A percentile compares a stretch with the other conserved stretches of the same genome.
Conservation (phyloP, 164 flowering plant species). For the Kalanchoe fedtschenkoi region DNA sequence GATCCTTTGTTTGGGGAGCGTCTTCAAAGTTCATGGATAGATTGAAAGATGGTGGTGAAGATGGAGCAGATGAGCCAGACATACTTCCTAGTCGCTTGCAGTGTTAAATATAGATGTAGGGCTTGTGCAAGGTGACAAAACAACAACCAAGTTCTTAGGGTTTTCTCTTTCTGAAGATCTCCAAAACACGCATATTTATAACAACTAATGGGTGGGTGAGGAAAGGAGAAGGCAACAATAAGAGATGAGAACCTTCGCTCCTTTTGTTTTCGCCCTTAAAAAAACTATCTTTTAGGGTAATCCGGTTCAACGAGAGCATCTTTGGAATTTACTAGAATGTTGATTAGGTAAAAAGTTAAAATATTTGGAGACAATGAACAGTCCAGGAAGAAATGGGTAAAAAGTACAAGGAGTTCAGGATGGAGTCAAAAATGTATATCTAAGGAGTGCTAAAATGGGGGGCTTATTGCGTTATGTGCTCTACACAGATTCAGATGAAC, state of each 20-base stretch:
- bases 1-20: constrained; percentile 1
- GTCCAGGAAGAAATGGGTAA: background rate
- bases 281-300: no score
- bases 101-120: background rate
- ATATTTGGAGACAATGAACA: background rate
- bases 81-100: background rate
- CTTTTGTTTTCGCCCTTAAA: background rate
- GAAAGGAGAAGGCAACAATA: background rate
- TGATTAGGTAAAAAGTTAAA: background rate
- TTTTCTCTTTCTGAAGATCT: background rate
- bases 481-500: background rate
- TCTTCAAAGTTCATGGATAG: constrained; percentile 8
- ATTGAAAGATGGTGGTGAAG: constrained; percentile 6
- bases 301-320: no score
- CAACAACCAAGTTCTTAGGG: background rate
- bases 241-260: background rate
- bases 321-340: no score
- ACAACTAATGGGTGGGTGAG: background rate
- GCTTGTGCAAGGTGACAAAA: background rate
- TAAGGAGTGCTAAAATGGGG: constrained; percentile 1
- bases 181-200: constrained; percentile 1
- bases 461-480: background rate
- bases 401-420: background rate
- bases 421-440: background rate
- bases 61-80: constrained; percentile 5